Conservation (phyloP, 2,329 filamentous ascomycete genomes). For the Pleomassaria siparia region DNA sequence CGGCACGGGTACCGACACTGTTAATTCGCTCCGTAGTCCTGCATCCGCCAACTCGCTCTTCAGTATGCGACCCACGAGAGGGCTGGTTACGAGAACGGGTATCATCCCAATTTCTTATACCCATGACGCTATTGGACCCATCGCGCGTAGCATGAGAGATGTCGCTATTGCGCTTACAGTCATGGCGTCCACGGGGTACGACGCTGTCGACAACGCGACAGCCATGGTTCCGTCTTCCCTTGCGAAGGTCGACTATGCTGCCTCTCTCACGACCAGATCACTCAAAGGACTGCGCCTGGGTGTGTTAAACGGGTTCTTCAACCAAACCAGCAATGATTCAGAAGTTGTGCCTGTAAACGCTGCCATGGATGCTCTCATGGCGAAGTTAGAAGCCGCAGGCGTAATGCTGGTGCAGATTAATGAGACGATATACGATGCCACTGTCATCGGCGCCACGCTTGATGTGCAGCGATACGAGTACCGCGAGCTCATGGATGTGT, state of each 20-base stretch:
- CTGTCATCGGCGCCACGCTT: constrained; percentile 49
- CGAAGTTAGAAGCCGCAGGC: constrained; percentile 50
- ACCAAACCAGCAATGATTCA: constrained; percentile 47
- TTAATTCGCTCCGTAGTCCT: constrained; percentile 62
- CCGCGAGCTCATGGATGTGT: constrained; percentile 56
- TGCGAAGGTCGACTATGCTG: constrained; percentile 51
- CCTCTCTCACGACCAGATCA: constrained; percentile 36
- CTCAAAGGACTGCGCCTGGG: constrained; percentile 51
- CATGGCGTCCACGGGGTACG: constrained; percentile 56
- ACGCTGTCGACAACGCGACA: constrained; percentile 56
- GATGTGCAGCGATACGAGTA: constrained; percentile 66
- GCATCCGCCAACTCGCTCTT: constrained; percentile 63
- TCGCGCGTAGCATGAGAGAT: constrained; percentile 55
- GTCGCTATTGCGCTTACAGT: constrained; percentile 54
- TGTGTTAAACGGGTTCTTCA: constrained; percentile 60
- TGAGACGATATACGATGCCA: constrained; percentile 55
- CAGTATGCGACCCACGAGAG: constrained; percentile 60
- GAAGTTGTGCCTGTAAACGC: constrained; percentile 62
- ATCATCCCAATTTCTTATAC: constrained; percentile 60
- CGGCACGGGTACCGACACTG: constrained; percentile 62
- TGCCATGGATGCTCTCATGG: constrained; percentile 53
- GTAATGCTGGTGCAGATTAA: constrained; percentile 55
- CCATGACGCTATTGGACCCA: constrained; percentile 59
- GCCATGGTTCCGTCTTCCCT: constrained; percentile 48
- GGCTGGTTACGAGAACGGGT: constrained; percentile 53